Evolutionary conservation across 306 rosid genomes (phyloP).

Genomic region (Psophocarpus tetragonolobus): DNA sequence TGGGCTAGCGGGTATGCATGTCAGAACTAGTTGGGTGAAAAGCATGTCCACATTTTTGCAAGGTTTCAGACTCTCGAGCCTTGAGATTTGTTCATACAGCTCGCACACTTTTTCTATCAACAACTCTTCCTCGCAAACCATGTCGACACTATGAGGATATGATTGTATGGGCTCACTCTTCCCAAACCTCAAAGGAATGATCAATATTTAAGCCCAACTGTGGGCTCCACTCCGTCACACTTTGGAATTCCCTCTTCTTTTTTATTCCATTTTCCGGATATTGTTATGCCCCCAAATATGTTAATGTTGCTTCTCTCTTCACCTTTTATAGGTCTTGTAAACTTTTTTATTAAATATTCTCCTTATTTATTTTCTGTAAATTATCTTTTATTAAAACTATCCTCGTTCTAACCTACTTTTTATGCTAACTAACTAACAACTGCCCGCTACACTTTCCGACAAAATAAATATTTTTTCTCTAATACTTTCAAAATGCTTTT

Average conservation of each 20-base stretch:
- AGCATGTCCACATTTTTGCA: constrained; percentile 81
- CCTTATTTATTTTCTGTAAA: not conserved
- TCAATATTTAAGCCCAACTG: constrained; percentile 44
- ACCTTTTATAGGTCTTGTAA: constrained; percentile 1
- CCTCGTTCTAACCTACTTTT: not conserved
- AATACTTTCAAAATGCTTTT: too few relatives aligned
- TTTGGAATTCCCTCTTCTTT: not conserved
- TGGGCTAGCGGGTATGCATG: constrained; percentile 76
- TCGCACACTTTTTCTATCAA: constrained; percentile 53
- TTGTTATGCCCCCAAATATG: not conserved
- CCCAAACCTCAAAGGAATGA: not conserved
- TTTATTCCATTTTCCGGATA: constrained; percentile 2
- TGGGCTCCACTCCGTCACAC: constrained; percentile 35
- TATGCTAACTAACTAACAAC: not conserved
- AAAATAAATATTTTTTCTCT: not conserved
- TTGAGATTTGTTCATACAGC: constrained; percentile 60
- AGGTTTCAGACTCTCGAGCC: constrained; percentile 72
- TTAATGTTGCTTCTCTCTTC: not conserved
- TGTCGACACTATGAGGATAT: constrained; percentile 69
- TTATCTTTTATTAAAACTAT: not conserved
- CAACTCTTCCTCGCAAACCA: constrained; percentile 65
- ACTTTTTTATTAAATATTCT: not conserved
- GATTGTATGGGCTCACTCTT: not conserved
- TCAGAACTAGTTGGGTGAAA: constrained; percentile 71
- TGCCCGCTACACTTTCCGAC: not conserved